phyloP scores from a whole-genome alignment of 768 basidiomycete genomes.

The Pleurotus cornucopiae region DNA sequence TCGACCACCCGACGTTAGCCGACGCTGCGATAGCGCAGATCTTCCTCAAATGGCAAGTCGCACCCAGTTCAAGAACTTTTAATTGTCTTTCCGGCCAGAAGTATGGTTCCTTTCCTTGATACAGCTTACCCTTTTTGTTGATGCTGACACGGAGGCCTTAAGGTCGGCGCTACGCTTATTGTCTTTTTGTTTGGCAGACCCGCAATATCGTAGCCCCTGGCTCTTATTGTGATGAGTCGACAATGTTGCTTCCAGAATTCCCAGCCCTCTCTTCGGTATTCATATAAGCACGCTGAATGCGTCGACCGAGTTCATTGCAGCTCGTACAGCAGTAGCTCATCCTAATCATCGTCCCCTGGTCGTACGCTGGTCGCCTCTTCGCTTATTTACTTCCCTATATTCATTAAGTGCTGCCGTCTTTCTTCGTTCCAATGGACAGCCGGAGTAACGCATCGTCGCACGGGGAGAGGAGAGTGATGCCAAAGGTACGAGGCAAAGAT shows the following conservation, averaged over 20 bases:
- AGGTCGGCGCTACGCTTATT: neutral
- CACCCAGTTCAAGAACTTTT: too few species aligned
- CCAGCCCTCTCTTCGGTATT: neutral
- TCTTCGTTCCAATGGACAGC: neutral
- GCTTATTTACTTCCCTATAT: neutral
- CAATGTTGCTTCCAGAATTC: slow-evolving; percentile 1
- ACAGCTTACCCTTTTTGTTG: too few species aligned
- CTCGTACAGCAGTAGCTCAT: neutral
- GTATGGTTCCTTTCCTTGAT: too few species aligned
- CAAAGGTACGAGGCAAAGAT: neutral
- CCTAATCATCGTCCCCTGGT: neutral
- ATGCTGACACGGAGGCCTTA: neutral
- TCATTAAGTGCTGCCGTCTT: neutral
- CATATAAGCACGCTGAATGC: neutral
- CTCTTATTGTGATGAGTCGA: slow-evolving; percentile 1
- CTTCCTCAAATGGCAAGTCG: too few species aligned
- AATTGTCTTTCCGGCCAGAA: too few species aligned
- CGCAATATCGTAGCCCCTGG: neutral
- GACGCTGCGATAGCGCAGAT: too few species aligned
- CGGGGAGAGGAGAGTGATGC: neutral
- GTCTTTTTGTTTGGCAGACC: neutral
- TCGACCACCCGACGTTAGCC: too few species aligned
- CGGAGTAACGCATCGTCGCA: neutral
- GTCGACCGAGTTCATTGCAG: neutral
- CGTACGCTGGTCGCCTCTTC: neutral